Percentiles rank a stretch among this genome's conserved stretches.
Conservation (phyloP, 2,329 filamentous ascomycete genomes). For the Alternaria incomplexa region DNA sequence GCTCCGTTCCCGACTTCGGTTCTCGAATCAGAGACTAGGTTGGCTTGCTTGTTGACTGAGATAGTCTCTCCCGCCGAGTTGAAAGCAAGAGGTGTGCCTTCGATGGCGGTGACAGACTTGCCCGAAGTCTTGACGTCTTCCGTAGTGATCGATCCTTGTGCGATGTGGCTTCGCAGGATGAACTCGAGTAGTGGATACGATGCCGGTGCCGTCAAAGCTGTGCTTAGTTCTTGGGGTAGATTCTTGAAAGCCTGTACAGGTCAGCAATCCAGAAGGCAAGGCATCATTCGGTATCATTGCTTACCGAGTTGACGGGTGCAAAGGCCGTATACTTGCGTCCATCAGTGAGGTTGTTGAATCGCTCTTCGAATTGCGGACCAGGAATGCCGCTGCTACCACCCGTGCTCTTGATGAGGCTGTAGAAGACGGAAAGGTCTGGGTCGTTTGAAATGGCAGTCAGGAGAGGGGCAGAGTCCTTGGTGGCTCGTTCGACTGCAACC, state of each 20-base stretch:
- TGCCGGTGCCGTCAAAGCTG: background rate
- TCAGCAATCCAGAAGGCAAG: background rate
- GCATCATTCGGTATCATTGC: background rate
- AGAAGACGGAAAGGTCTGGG: background rate
- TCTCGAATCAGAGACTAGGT: background rate
- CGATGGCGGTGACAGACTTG: background rate
- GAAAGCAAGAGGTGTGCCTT: background rate
- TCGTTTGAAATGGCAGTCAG: background rate
- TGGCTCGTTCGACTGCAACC: background rate
- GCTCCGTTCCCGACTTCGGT: background rate
- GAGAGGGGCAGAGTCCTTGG: background rate
- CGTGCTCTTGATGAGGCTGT: slow-evolving; percentile 4
- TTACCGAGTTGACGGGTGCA: slow-evolving; percentile 2
- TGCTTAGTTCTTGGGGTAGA: background rate
- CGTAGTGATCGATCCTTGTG: background rate
- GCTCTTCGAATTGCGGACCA: background rate
- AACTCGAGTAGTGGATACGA: background rate
- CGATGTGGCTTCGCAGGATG: background rate
- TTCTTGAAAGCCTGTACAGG: background rate
- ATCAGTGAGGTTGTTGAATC: background rate
- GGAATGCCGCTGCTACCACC: background rate
- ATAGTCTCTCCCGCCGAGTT: background rate
- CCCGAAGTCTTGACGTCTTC: background rate
- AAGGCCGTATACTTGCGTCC: slow-evolving; percentile 1
- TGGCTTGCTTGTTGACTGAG: background rate